A percentile compares a stretch with the other conserved stretches of the same genome.
These are phyloP conservation scores for Asterophora lycoperdoides DNA, from an alignment of 768 basidiomycete genomes.

Conservation along the genomic window DNA sequence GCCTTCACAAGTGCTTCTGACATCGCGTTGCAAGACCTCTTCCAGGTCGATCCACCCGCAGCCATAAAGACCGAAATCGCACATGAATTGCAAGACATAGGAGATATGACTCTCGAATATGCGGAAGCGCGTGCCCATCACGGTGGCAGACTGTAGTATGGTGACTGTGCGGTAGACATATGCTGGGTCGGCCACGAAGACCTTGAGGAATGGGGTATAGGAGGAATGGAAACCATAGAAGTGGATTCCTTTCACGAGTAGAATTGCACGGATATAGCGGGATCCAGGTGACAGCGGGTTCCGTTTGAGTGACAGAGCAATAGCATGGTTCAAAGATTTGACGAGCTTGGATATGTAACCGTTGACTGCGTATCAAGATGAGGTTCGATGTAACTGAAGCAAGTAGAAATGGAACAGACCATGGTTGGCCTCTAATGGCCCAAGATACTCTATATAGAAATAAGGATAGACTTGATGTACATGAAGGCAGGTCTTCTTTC, in stretches of 20 bases:
- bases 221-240: constrained; percentile 93
- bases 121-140: constrained; percentile 75
- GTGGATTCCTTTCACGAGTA: constrained; percentile 89
- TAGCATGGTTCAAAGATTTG: constrained; percentile 78
- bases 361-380: constrained; percentile 49
- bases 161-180: constrained; percentile 65
- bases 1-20: constrained; percentile 26
- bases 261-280: constrained; percentile 67
- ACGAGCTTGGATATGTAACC: constrained; percentile 65
- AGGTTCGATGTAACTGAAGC: constrained; percentile 2
- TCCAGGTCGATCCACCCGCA: constrained; percentile 84
- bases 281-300: constrained; percentile 56
- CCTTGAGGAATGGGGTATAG: constrained; percentile 85
- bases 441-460: constrained; percentile 81
- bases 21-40: constrained; percentile 55
- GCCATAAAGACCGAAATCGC: constrained; percentile 92
- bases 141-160: constrained; percentile 75
- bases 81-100: constrained; percentile 87
- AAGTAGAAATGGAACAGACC: constrained; percentile 38
- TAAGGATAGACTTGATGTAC: constrained; percentile 95
- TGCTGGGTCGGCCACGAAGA: constrained; percentile 69
- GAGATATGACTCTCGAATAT: constrained; percentile 90
- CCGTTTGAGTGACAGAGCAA: constrained; percentile 75
- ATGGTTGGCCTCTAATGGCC: constrained; percentile 54
- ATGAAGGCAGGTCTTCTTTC: constrained; percentile 80